Base-by-base conservation (phyloP, 2,329 filamentous ascomycete genomes). In the Pseudopyrenochaeta lycopersici region DNA sequence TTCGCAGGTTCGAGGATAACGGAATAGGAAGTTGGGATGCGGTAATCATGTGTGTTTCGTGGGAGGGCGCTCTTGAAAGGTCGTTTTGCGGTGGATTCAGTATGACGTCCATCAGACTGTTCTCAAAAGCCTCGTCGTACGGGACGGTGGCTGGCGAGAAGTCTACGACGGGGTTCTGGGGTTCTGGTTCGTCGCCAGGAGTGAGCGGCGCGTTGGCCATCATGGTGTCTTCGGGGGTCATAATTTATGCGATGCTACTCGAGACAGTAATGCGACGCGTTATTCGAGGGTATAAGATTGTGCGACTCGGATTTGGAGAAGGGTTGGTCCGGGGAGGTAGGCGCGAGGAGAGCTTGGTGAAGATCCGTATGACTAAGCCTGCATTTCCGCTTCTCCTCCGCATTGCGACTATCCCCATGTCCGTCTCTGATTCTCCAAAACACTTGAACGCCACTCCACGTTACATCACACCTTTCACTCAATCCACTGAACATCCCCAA, bases 111-210 rank as follows among this genome's bases (percentile, higher is more conserved):
- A 80, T 77, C 11, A 81, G 62, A 7, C 65, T 63, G 62, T 82
- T 77, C 56, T 82, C 79, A 59, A 80, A 82, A 21, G 63, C 63
- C 46, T 75, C 74, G 59, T 74, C 68, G 73, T 81, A 81, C 15
- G 73, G 70, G 11, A 80, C 74, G 38, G 78, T 75, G 51, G 75
- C 72, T 3, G 77, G 77, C 9, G 78, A 76, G 60, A 78, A 80
- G 63, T 75, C 71, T 44, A 78, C 65, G 38, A 64, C 59, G 30
- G 71, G 70, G 11, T 66, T 64, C 15, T 68, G 67, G 39, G 67
- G 68, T 41, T 68, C 61, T 7, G 66, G 60, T 17, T 69, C 66
- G 45, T 72, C 66, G 53, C 62, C 60, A 23, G 73, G 73, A 1
- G 72, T 75, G 29, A 67, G 66, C 14, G 73, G 73, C 40, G 67